Percentiles rank a stretch among this genome's conserved stretches.
Conservation (phyloP, 768 basidiomycete genomes). For the Leucosporidium yakuticum region DNA sequence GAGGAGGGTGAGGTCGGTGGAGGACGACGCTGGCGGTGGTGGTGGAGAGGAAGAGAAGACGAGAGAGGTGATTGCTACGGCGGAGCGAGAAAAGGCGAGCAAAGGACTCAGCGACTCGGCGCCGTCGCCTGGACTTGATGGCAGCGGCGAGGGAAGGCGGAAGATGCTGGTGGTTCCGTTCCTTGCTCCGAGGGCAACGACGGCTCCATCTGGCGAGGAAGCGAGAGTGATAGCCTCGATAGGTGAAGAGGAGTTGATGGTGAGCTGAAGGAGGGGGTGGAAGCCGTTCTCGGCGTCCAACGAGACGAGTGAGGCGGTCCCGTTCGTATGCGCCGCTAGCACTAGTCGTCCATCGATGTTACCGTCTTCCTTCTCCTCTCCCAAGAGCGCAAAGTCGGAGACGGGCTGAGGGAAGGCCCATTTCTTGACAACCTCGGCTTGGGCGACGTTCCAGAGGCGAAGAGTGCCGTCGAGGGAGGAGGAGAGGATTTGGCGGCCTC, state of each 20-base stretch:
- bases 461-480: constrained; percentile 63
- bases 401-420: constrained; percentile 9
- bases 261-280: background rate
- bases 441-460: constrained; percentile 66
- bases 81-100: background rate
- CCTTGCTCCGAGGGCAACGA: constrained; percentile 8
- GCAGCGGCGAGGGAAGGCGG: background rate
- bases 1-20: constrained; percentile 2
- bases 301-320: background rate
- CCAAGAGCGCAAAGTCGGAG: constrained; percentile 1
- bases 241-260: background rate
- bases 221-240: background rate
- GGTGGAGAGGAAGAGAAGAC: background rate
- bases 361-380: background rate
- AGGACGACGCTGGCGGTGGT: no score
- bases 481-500: constrained; percentile 63
- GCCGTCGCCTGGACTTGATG: background rate
- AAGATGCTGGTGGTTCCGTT: constrained; percentile 8
- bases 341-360: background rate
- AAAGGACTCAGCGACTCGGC: background rate
- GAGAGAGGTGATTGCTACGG: background rate
- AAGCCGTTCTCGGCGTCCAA: background rate
- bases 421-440: constrained; percentile 50
- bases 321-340: constrained; percentile 14
- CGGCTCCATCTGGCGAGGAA: background rate